phyloP scores from a whole-genome alignment of 148 eudicot genomes.

The Silene latifolia region DNA sequence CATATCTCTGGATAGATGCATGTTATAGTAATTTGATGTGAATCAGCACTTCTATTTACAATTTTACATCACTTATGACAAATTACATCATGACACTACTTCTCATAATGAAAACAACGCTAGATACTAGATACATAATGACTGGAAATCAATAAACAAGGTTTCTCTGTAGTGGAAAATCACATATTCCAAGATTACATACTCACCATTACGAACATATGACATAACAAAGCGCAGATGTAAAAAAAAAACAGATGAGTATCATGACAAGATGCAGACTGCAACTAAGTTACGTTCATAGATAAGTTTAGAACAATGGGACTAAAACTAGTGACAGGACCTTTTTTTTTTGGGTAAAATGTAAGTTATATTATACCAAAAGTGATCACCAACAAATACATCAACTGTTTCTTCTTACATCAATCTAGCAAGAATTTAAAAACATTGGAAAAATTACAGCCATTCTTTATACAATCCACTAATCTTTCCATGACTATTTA shows the following conservation, averaged over 20 bases:
- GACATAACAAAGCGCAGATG: background rate
- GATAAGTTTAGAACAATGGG: background rate
- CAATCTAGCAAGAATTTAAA: too few relatives aligned
- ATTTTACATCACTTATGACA: constrained; percentile 2
- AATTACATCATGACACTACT: background rate
- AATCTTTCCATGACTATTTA: too few relatives aligned
- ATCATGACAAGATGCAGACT: background rate
- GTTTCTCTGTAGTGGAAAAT: background rate
- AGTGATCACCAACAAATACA: too few relatives aligned
- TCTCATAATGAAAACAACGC: background rate
- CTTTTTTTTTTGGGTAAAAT: too few relatives aligned
- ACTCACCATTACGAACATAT: background rate
- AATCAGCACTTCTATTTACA: background rate
- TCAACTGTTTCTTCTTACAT: too few relatives aligned
- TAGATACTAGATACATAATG: background rate
- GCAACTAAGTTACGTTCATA: background rate
- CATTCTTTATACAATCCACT: too few relatives aligned
- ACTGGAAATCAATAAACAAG: background rate
- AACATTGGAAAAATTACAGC: too few relatives aligned
- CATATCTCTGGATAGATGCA: background rate
- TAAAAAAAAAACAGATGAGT: background rate
- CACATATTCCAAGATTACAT: background rate
- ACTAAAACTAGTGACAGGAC: background rate
- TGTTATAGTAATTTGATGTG: background rate
- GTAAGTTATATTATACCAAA: too few relatives aligned